These are phyloP conservation scores for Vachellia collinsii DNA, from an alignment of 306 rosid genomes.

Conservation along the genomic window DNA sequence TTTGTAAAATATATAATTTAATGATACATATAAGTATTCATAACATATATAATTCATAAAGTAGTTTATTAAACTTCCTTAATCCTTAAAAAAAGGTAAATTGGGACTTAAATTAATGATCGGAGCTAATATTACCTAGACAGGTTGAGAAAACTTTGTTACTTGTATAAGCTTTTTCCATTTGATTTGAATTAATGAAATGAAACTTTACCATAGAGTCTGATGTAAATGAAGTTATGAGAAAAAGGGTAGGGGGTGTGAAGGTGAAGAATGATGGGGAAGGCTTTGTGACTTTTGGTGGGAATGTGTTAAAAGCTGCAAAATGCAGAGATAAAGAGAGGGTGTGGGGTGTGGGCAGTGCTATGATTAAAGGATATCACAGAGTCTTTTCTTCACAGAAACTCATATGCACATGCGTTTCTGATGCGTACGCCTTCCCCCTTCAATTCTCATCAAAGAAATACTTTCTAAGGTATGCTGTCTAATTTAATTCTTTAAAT, in stretches of 20 bases:
- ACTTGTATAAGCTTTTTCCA: neutral
- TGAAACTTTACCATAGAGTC: neutral
- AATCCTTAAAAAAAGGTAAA: too few species aligned
- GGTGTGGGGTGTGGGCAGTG: too few species aligned
- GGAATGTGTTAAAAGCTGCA: neutral
- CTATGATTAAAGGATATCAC: neutral
- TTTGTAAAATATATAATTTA: too few species aligned
- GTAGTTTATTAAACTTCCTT: too few species aligned
- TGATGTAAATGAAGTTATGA: too few species aligned
- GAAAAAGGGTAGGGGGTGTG: neutral
- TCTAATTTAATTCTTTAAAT: neutral
- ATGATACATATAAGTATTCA: too few species aligned
- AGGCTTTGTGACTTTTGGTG: neutral
- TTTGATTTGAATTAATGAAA: neutral
- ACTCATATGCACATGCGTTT: conserved; percentile 23
- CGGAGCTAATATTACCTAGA: too few species aligned
- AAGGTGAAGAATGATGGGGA: neutral
- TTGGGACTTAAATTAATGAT: too few species aligned
- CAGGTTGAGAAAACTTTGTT: too few species aligned
- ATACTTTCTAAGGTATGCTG: too few species aligned
- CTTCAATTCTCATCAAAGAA: neutral
- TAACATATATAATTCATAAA: too few species aligned
- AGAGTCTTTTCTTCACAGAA: conserved; percentile 48
- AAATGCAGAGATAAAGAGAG: too few species aligned
- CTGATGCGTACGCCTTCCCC: neutral